Evolutionary conservation across 495 filamentous ascomycete species (phyloP), one percentile per base, ranked within the genome.

Genomic region (Staphylotrichum longicolle): DNA sequence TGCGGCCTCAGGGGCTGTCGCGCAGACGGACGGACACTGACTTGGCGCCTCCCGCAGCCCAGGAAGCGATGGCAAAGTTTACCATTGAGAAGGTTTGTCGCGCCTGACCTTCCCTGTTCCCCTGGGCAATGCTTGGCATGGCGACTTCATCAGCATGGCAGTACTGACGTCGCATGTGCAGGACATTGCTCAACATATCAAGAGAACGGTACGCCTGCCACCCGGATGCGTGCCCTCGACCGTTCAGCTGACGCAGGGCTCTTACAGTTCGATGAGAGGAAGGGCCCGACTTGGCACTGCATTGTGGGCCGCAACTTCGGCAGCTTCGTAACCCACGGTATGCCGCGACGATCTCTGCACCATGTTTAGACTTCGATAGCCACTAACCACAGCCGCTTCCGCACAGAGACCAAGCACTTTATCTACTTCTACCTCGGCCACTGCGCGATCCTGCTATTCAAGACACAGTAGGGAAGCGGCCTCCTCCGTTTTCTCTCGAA

Each of bases 381-480:
- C 48, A 37, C 50, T 44, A 37, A 57, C 56, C 5, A 4, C 11
- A 41, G 27, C 42, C 27, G 5, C 39, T 14, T 34, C 5, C 35
- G 33, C 30, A 39, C 78, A 97, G 93, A 99, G 74, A 97, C 94
- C 45, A 96, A 96, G 78, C 94, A 99, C 77, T 99, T 99, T 80
- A 97, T 98, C 73, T 99, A 99, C 81, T 99, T 99, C 83, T 98
- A 98, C 78, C 90, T 98, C 62, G 94, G 94, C 52, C 94, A 97
- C 82, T 96, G 91, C 74, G 94, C 94, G 20, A 97, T 99, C 69
- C 87, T 99, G 47, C 86, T 99, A 57, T 99, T 98, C 85, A 99
- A 99, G 85, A 99, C 94, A 32, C 93, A 97, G 82, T 97, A 85
- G 78, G 67, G 37, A 59, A 39, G 60, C 62, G 59, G 56, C 66